Percentiles rank a stretch among this genome's conserved stretches.
phyloP scores from a whole-genome alignment of 2,329 filamentous ascomycete species.

The Teratosphaeria epicoccoides region DNA sequence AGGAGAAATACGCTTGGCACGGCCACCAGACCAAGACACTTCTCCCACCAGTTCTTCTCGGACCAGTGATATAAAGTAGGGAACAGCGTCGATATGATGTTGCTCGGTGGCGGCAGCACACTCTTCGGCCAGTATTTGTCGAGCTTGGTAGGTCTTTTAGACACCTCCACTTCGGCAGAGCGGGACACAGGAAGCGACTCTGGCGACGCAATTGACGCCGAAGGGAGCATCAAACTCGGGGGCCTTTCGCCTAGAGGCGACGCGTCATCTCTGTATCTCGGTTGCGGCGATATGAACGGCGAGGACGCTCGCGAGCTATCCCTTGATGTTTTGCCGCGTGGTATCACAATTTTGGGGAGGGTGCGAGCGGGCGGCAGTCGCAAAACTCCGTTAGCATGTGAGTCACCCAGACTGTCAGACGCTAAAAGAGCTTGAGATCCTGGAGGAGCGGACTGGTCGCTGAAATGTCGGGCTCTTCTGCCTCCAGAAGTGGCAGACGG shows the following conservation, averaged over 20 bases:
- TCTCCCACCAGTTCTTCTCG: conserved; percentile 76
- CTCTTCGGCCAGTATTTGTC: conserved; percentile 72
- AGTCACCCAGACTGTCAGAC: conserved; percentile 6
- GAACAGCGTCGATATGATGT: conserved; percentile 66
- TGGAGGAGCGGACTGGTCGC: conserved; percentile 2
- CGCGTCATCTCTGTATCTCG: conserved; percentile 50
- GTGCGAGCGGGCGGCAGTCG: conserved; percentile 23
- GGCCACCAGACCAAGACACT: conserved; percentile 67
- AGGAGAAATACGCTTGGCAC: conserved; percentile 85
- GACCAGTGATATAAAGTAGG: conserved; percentile 76
- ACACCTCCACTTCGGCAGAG: conserved; percentile 13
- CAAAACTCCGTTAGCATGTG: conserved; percentile 8
- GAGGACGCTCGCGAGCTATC: conserved; percentile 28
- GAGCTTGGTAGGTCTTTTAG: conserved; percentile 20
- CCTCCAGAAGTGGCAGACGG: background rate
- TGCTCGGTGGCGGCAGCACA: conserved; percentile 59
- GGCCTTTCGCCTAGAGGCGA: conserved; percentile 37
- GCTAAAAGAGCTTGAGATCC: background rate
- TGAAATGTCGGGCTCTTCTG: background rate
- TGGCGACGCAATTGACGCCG: conserved; percentile 38
- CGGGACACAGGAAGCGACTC: conserved; percentile 32
- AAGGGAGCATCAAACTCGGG: conserved; percentile 47
- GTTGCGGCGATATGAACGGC: conserved; percentile 52
- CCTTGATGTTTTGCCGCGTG: conserved; percentile 18
- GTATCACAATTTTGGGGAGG: conserved; percentile 33